A percentile compares a stretch with the other conserved stretches of the same genome.
These are phyloP conservation scores for Ettlia oleoabundans DNA, from an alignment of 139 green algal species.

Conservation along the genomic window DNA sequence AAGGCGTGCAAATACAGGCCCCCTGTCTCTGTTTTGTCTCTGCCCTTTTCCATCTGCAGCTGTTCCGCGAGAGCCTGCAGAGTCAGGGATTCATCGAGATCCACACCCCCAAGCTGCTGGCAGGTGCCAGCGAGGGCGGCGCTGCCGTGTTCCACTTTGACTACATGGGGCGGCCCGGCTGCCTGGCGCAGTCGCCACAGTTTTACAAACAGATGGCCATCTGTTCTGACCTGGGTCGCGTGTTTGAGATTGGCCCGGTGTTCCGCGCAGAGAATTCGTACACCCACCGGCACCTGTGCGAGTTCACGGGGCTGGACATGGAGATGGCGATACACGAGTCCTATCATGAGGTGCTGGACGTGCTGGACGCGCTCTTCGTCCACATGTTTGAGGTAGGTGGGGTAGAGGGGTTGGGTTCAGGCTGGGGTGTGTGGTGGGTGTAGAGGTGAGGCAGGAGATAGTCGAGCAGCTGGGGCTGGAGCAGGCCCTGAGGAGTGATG, in stretches of 20 bases:
- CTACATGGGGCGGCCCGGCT: slow-evolving; percentile 94
- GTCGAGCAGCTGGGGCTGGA: no score
- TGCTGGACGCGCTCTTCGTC: slow-evolving; percentile 93
- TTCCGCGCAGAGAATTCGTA: slow-evolving; percentile 96
- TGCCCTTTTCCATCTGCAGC: slow-evolving; percentile 43
- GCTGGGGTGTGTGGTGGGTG: not conserved
- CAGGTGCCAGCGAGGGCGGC: slow-evolving; percentile 89
- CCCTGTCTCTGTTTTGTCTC: no score
- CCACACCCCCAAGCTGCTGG: slow-evolving; percentile 95
- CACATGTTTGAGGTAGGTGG: slow-evolving; percentile 86
- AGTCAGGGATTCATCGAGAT: slow-evolving; percentile 92
- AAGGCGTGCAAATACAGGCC: no score
- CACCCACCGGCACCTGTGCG: slow-evolving; percentile 98
- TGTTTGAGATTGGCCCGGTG: slow-evolving; percentile 98
- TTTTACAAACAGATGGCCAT: slow-evolving; percentile 84
- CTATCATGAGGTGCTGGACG: slow-evolving; percentile 96
- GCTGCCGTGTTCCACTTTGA: slow-evolving; percentile 93
- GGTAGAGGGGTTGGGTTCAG: not conserved
- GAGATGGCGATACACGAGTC: slow-evolving; percentile 98
- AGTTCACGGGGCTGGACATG: slow-evolving; percentile 99
- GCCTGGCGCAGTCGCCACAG: slow-evolving; percentile 80
- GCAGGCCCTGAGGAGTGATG: no score
- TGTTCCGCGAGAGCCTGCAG: slow-evolving; percentile 88
- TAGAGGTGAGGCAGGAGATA: no score
- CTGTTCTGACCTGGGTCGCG: slow-evolving; percentile 86